Evolutionary conservation across 768 basidiomycete genomes (phyloP).

Genomic region (Leccinum subtestaceum): DNA sequence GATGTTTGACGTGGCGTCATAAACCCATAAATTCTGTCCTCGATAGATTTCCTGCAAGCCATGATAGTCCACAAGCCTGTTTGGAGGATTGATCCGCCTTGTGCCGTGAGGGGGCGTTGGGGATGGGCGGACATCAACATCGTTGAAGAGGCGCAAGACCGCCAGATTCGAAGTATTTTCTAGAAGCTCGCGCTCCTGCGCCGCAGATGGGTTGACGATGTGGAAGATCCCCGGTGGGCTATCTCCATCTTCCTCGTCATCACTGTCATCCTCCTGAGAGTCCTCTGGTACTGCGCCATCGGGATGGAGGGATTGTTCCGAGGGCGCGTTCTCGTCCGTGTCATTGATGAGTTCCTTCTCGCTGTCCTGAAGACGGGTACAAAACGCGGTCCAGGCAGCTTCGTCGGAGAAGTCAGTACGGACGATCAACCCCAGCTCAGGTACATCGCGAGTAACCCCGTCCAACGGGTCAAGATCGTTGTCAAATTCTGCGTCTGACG

Average conservation of each 20-base stretch:
- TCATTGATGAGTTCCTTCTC: slow-evolving; percentile 54
- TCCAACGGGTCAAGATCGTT: slow-evolving; percentile 58
- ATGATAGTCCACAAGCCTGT: slow-evolving; percentile 57
- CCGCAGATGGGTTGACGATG: slow-evolving; percentile 45
- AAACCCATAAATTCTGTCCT: slow-evolving; percentile 73
- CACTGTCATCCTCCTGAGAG: slow-evolving; percentile 14
- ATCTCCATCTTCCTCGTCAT: slow-evolving; percentile 32
- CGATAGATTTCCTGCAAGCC: slow-evolving; percentile 74
- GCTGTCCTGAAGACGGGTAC: slow-evolving; percentile 44
- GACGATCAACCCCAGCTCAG: slow-evolving; percentile 60
- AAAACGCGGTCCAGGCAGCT: slow-evolving; percentile 60
- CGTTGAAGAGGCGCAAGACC: slow-evolving; percentile 67
- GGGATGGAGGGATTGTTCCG: slow-evolving; percentile 14
- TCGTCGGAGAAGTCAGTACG: slow-evolving; percentile 74
- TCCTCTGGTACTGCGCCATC: slow-evolving; percentile 18
- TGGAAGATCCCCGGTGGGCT: slow-evolving; percentile 47
- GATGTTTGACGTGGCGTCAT: slow-evolving; percentile 60
- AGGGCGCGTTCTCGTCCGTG: slow-evolving; percentile 19
- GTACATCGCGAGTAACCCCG: slow-evolving; percentile 39
- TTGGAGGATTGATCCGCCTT: slow-evolving; percentile 46
- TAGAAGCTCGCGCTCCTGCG: slow-evolving; percentile 42
- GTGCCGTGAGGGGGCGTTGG: slow-evolving; percentile 46
- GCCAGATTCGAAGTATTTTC: slow-evolving; percentile 58
- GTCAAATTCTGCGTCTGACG: slow-evolving; percentile 23
- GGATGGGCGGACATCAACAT: slow-evolving; percentile 60